phyloP scores from a whole-genome alignment of 2,329 filamentous ascomycete species.

The Penicillium polonicum region DNA sequence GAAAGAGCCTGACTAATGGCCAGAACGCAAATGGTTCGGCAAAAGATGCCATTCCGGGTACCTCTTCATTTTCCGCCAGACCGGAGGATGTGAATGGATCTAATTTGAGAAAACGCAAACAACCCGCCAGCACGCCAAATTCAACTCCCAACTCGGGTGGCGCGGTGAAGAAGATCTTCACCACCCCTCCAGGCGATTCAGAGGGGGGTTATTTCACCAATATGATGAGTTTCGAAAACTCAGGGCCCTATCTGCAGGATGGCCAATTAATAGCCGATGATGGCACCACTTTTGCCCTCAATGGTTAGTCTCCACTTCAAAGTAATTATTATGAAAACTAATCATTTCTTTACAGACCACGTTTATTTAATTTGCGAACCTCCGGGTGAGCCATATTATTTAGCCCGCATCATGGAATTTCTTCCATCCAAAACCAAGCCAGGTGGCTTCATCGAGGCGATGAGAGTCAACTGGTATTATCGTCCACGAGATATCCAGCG shows the following conservation, averaged over 20 bases:
- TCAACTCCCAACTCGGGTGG: constrained; percentile 32
- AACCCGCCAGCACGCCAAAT: constrained; percentile 49
- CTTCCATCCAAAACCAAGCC: constrained; percentile 75
- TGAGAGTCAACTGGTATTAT: constrained; percentile 98
- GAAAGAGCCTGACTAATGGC: constrained; percentile 40
- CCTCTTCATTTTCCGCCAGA: constrained; percentile 58
- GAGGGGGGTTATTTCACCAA: constrained; percentile 62
- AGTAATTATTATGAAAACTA: constrained; percentile 9
- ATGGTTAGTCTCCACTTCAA: constrained; percentile 64
- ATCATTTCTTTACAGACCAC: constrained; percentile 60
- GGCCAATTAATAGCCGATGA: constrained; percentile 85
- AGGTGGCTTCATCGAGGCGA: constrained; percentile 72
- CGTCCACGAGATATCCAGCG: constrained; percentile 92
- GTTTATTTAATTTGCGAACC: constrained; percentile 97
- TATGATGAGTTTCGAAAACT: constrained; percentile 82
- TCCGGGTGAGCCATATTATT: constrained; percentile 94
- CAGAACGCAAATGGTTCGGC: constrained; percentile 33
- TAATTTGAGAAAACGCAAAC: constrained; percentile 81
- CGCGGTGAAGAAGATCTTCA: constrained; percentile 40
- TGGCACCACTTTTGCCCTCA: constrained; percentile 76
- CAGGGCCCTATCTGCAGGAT: constrained; percentile 66
- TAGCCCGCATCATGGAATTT: constrained; percentile 98
- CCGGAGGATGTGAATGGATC: constrained; percentile 44
- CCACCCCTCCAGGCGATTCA: constrained; percentile 32
- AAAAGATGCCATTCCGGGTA: constrained; percentile 56